Conservation (phyloP, 306 rosid genomes). For the Prunus salicina region DNA sequence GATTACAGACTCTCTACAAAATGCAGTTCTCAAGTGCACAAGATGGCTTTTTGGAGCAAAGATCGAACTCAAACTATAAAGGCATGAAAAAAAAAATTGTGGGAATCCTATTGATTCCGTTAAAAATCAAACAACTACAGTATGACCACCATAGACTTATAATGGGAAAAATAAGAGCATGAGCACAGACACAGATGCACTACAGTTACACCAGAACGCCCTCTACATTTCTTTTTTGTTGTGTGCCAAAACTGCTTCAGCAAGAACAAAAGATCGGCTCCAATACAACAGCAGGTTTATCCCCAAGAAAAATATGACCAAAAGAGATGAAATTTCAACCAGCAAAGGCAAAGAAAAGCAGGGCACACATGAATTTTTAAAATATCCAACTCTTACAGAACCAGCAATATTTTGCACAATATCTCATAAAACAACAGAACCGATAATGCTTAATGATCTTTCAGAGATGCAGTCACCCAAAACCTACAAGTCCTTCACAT, state of each 20-base stretch:
- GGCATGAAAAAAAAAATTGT: not conserved
- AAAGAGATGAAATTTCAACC: constrained; percentile 4
- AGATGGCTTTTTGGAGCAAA: constrained; percentile 20
- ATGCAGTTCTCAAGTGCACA: constrained; percentile 10
- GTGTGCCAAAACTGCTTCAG: not conserved
- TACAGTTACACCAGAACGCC: not conserved
- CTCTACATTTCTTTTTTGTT: not conserved
- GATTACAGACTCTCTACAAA: constrained; percentile 17
- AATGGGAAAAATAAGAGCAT: not conserved
- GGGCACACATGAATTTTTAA: constrained; percentile 5
- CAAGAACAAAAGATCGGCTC: not conserved
- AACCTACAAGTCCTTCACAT: not conserved
- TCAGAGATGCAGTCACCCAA: not conserved
- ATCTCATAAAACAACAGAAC: not conserved
- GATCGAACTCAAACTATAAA: constrained; percentile 1
- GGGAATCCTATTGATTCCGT: not conserved
- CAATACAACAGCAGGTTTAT: constrained; percentile 8
- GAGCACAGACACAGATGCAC: not conserved
- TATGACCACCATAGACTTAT: not conserved
- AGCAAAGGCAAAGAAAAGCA: not conserved
- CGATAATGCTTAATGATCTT: not conserved
- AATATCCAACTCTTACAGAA: not conserved
- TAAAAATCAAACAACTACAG: not conserved
- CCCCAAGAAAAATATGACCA: not conserved
- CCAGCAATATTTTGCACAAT: not conserved